Base-by-base conservation (phyloP, 768 basidiomycete species). In the Lactifluus echinatus region DNA sequence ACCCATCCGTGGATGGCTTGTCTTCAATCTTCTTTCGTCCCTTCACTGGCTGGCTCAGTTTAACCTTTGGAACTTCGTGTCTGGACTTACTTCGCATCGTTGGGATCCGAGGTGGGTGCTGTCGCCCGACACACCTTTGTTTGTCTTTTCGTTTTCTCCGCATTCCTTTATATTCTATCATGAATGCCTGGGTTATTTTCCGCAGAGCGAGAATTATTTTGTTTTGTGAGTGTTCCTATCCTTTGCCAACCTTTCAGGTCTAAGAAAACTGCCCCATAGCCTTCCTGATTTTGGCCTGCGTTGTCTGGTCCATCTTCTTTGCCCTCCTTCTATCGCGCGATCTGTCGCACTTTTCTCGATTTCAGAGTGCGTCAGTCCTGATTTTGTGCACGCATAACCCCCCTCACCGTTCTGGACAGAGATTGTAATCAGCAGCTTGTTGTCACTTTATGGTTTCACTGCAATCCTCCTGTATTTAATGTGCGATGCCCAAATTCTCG, bases 41-140 rank as follows among this genome's bases (percentile, higher is more conserved):
- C 39, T 31, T 26, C 28, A 59, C 60, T 60, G 56, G 47, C 60
- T 61, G 51, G 60, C 39, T 61, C 56, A 58, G 50, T 53, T 53
- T 33, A 36, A 21, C 23, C 31, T 19, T 46, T 42, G 21, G 43
- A 23, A 11, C 55, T 48, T 42, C 26, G 46, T 44, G n/a, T 58
- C 50, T 46, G 28, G n/a, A 49, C 28, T 23, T 33, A 42, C 50
- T 47, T 23, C 31, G 31, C 43, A 29, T 33, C 28, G 7, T 45
- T 14, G 24, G 53, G 48, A 59, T 55, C 53, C 42, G 21, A 52
- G 34, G 37, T 36, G 45, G 34, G 46, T 26, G 8, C 17, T 33
- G 17, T 61, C 50, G 50, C 42, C 36, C 46, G 31, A 23, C 29
- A 3, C 2, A 21, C n/a, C 31, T 59, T 42, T 15, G 4, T 21